Evolutionary conservation across 305 asterid species (phyloP), one percentile per base, ranked within the genome.

Genomic region (Solanum hybrid): DNA sequence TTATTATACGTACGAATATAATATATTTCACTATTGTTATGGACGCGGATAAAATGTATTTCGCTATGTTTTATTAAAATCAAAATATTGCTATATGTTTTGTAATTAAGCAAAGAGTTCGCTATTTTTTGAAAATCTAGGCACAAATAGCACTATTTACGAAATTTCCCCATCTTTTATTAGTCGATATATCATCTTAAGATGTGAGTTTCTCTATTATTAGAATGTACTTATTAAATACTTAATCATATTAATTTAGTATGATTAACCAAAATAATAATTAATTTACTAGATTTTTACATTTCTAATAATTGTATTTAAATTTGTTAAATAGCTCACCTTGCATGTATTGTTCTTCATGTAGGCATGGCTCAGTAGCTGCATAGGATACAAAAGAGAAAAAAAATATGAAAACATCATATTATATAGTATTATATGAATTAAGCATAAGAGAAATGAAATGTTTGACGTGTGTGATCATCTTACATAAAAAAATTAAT

Each of bases 281-380:
- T 11, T 31, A 46, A 34, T n/a, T 73, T 42, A 46, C 10, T 5
- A 82, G 14, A 27, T 27, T 16, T 14, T 40, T 26, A 80, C n/a
- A 20, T 38, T 80, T 38, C n/a, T 26, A 17, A 80, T 11, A 14
- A 17, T 24, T 36, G 38, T 5, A 5, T 20, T 32, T 26, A 31
- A 26, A 26, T 22, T n/a, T 22, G 66, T 87, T 37, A 31, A 84
- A 80, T 76, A 81, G 64, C 90, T 92, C 56, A 91, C 91, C 90
- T 90, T 90, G 88, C 69, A 86, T 42, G 90, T 24, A 71, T 82
- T 88, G 46, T 85, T 86, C 90, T 92, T 91, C 84, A 88, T 60
- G 64, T 89, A 89, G 24, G 93, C 88, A 40, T 90, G 90, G 91
- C 88, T 88, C 11, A 91, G 37, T 35, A 89, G 85, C 93, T 92